Base-by-base conservation (phyloP, 202 grass and related monocot genomes). In the Hordeum pubiflorum region DNA sequence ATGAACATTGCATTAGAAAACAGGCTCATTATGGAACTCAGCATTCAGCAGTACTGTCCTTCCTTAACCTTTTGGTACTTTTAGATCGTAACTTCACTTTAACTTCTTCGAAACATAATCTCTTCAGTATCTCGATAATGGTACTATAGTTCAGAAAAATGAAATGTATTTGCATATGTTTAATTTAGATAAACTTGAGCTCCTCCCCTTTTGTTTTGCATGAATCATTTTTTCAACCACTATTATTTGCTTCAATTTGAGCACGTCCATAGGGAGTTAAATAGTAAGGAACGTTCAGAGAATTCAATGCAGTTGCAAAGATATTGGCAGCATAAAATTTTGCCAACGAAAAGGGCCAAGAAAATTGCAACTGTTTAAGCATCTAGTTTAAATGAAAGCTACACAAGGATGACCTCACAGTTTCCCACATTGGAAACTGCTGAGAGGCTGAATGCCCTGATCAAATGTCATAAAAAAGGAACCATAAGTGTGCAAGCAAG, bases 1-100 rank as follows among this genome's bases (percentile, higher is more conserved):
- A 69, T 60, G 46, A 69, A 23, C 9, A 69, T 58, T 12, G 34
- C 32, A 70, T 50, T 70, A 83, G 56, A 63, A 74, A 76, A 50
- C 0, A 15, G 81, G 34, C 18, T 67, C 36, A 67, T 67, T 66
- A n/a, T 73, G 31, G 39, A 74, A 82, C 41, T 63, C 5, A 54
- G 20, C 5, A 14, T 5, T 14, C 39, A 56, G 21, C 43, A 18
- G 36, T 40, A 69, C 1, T 46, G 17, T 69, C 31, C 11, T 74
- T 80, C 18, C 3, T 20, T 58, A 29, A 34, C 10, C 10, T 36
- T 68, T 58, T 44, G 33, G 7, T 58, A 58, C 6, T 44, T 68
- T 56, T 24, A 20, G 3, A 58, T 84, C 8, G 4, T 11, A 63
- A 38, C 39, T 72, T 54, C 41, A 23, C 21, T 78, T 64, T 48